phyloP scores from a whole-genome alignment of 768 basidiomycete species.

The Auricularia heimuer region DNA sequence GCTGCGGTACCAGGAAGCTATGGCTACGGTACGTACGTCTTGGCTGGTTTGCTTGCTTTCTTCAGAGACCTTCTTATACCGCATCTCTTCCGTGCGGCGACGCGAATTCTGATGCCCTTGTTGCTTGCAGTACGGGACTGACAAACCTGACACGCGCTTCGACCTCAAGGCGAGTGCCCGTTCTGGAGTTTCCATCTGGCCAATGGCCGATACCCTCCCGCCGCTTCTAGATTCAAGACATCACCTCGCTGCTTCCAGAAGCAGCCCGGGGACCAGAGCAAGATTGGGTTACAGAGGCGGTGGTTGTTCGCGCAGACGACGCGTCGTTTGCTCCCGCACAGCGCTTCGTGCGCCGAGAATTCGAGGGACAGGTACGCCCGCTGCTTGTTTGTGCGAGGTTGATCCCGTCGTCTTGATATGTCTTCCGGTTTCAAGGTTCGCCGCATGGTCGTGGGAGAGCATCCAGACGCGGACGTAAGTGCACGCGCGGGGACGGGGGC shows the following conservation, averaged over 20 bases:
- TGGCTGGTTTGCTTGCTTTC: neutral
- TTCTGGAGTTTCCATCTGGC: conserved; percentile 4
- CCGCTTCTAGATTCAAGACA: conserved; percentile 24
- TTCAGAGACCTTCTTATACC: neutral
- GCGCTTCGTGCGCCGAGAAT: neutral
- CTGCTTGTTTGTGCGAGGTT: no score
- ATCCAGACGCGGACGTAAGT: neutral
- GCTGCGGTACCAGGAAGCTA: conserved; percentile 86
- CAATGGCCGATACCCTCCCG: conserved; percentile 5
- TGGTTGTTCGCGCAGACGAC: neutral
- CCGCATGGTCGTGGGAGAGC: neutral
- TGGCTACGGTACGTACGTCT: conserved; percentile 26
- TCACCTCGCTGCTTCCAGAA: conserved; percentile 23
- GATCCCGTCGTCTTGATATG: no score
- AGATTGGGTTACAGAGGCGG: neutral
- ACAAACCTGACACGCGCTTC: conserved; percentile 91
- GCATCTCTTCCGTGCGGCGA: conserved; percentile 5
- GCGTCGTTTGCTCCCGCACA: neutral
- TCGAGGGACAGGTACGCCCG: neutral
- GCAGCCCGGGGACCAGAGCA: conserved; percentile 15
- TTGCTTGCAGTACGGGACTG: conserved; percentile 68
- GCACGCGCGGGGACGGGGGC: neutral
- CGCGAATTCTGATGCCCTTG: conserved; percentile 14
- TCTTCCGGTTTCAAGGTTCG: no score
- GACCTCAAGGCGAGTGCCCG: conserved; percentile 60